phyloP scores from a whole-genome alignment of 768 basidiomycete genomes.

The Agaricus subrufescens region DNA sequence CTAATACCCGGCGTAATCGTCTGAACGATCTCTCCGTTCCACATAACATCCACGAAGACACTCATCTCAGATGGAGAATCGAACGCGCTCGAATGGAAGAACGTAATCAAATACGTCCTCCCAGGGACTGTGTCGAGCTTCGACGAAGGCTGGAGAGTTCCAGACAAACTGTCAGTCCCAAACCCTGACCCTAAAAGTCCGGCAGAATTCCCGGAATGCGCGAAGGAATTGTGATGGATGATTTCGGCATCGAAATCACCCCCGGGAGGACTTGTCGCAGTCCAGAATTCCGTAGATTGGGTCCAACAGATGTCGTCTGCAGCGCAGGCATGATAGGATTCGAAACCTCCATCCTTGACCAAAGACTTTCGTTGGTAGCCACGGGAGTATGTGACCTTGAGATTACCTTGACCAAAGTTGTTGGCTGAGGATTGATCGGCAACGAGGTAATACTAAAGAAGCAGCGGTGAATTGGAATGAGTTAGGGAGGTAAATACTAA shows the following conservation, averaged over 20 bases:
- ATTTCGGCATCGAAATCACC: conserved; percentile 39
- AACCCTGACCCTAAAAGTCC: conserved; percentile 40
- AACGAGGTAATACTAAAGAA: conserved; percentile 36
- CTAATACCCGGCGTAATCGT: conserved; percentile 32
- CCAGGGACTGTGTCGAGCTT: conserved; percentile 31
- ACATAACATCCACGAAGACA: conserved; percentile 35
- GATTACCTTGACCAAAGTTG: conserved; percentile 41
- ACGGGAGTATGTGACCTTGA: conserved; percentile 41
- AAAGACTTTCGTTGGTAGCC: conserved; percentile 38
- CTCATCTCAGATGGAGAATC: conserved; percentile 24
- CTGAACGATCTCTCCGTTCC: conserved; percentile 34
- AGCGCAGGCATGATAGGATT: conserved; percentile 30
- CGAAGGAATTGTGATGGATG: conserved; percentile 36
- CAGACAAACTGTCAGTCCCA: conserved; percentile 29
- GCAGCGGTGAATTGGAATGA: neutral
- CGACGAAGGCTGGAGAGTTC: conserved; percentile 29
- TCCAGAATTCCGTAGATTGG: conserved; percentile 31
- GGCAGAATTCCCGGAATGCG: conserved; percentile 34
- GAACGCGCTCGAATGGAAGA: conserved; percentile 39
- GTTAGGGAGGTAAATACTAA: neutral
- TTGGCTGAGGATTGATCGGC: conserved; percentile 40
- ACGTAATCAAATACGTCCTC: conserved; percentile 32
- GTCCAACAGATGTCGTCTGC: conserved; percentile 35
- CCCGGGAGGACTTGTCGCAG: conserved; percentile 28
- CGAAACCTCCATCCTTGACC: conserved; percentile 39